phyloP scores from a whole-genome alignment of 2,329 filamentous ascomycete species.

The Rhynchosporium secalis region DNA sequence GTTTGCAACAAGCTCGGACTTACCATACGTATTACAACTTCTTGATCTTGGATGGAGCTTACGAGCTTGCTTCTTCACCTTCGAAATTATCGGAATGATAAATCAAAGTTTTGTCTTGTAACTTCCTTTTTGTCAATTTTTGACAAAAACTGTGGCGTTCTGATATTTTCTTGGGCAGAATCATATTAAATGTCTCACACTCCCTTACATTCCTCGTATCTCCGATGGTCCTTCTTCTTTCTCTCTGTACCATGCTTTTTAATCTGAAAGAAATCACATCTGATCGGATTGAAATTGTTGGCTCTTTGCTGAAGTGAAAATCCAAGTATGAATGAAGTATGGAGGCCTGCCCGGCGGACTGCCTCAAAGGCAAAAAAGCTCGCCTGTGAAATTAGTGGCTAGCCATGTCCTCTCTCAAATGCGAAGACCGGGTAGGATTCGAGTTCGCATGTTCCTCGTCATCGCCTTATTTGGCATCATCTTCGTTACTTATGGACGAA shows the following conservation, averaged over 20 bases:
- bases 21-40: not conserved
- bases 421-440: constrained; percentile 27
- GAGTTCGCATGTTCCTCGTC: constrained; percentile 20
- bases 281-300: not conserved
- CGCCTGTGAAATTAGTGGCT: constrained; percentile 22
- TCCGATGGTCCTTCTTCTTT: not conserved
- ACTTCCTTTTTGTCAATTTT: not conserved
- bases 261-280: not conserved
- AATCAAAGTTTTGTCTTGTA: not conserved
- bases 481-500: constrained; percentile 17
- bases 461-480: constrained; percentile 22
- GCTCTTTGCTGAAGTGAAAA: too few species aligned
- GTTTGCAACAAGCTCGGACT: not conserved
- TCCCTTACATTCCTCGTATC: not conserved
- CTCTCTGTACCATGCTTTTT: not conserved
- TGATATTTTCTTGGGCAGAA: not conserved
- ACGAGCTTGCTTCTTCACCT: too few species aligned
- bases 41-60: not conserved
- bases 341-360: constrained; percentile 14
- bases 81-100: not conserved
- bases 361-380: constrained; percentile 15
- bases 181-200: not conserved
- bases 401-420: constrained; percentile 25
- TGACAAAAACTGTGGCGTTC: not conserved
- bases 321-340: constrained; percentile 22